Base-by-base conservation (phyloP, 805 yeast genomes). In the Yarrowia keelungensis region DNA sequence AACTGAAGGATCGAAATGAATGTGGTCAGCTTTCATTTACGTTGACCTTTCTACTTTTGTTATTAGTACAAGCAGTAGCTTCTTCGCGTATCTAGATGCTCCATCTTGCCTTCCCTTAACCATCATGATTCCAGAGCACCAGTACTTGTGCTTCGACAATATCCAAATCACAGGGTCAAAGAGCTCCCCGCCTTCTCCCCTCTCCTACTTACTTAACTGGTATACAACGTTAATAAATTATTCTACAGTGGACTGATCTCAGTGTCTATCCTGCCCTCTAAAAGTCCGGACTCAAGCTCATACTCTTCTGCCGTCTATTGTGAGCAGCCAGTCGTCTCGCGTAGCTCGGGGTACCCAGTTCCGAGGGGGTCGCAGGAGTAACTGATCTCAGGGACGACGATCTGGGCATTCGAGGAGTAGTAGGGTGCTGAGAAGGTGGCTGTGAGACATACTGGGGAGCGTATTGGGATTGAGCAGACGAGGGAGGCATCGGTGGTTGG, bases 251-350 rank as follows among this genome's bases (percentile, higher is more conserved):
- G 11, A 38, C 32, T 26, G 32, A 5, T 26, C 32, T 26, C 32
- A 26, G 32, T 26, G 32, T 26, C 32, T 26, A 38, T 11, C 39
- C 39, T 38, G 12, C 49, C 16, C n/a, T 5, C 14, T 32, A 59
- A 19, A 59, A 59, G 35, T 59, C 65, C 14, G 65, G 65, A 8
- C 51, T 43, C 65, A 59, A 35, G 42, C 65, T 59, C 65, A 59
- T 42, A 12, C 65, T 59, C 51, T 59, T 59, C 38, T 59, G 65
- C 50, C 65, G 14, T 16, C 65, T 39, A 36, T 59, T 59, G 35
- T 59, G 65, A 14, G 65, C 65, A 11, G 65, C 65, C 16, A 59
- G 35, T 3, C 65, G 41, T 43, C 65, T 14, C 4, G 65, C 65
- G 22, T 59, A 59, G 9, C 65, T 59, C 4, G 65, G 65, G 5